Percentiles rank a stretch among this genome's conserved stretches.
Conservation (phyloP, 305 asterid genomes). For the Fraxinus sp. region DNA sequence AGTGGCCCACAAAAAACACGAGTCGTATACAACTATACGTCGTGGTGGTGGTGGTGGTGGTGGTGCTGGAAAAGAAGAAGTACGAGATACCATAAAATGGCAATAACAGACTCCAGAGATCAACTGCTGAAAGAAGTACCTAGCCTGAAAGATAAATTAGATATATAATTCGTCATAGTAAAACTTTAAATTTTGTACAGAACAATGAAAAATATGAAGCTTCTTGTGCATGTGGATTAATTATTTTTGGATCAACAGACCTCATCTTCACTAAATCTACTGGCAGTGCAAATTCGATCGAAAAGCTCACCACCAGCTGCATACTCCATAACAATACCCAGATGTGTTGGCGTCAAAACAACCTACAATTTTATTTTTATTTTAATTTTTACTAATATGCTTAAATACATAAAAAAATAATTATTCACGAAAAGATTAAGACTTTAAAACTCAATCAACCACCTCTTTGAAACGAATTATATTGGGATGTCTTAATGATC, state of each 20-base stretch:
- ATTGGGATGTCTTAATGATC: conserved; percentile 87
- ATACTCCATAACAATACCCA: conserved; percentile 88
- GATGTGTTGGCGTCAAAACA: conserved; percentile 75
- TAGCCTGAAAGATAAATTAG: conserved; percentile 40
- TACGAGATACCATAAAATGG: neutral
- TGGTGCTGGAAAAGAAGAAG: too few species aligned
- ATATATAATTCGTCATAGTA: neutral
- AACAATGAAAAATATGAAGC: neutral
- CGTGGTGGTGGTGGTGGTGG: too few species aligned
- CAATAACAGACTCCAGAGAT: conserved; percentile 81
- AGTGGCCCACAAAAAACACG: too few species aligned
- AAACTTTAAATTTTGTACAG: neutral
- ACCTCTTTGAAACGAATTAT: conserved; percentile 92
- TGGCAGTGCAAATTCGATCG: conserved; percentile 77
- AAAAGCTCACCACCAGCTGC: conserved; percentile 97
- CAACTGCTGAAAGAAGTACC: conserved; percentile 81
- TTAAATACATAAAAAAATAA: too few species aligned
- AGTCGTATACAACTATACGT: too few species aligned
- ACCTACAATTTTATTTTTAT: conserved; percentile 35
- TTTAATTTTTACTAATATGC: too few species aligned
- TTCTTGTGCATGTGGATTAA: neutral
- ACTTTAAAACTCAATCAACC: too few species aligned
- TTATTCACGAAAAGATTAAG: too few species aligned
- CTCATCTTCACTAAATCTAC: conserved; percentile 91
- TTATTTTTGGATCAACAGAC: conserved; percentile 24